Evolutionary conservation across 192 early-diverging fungal genomes (phyloP).

Genomic region (Backusella macrospora): DNA sequence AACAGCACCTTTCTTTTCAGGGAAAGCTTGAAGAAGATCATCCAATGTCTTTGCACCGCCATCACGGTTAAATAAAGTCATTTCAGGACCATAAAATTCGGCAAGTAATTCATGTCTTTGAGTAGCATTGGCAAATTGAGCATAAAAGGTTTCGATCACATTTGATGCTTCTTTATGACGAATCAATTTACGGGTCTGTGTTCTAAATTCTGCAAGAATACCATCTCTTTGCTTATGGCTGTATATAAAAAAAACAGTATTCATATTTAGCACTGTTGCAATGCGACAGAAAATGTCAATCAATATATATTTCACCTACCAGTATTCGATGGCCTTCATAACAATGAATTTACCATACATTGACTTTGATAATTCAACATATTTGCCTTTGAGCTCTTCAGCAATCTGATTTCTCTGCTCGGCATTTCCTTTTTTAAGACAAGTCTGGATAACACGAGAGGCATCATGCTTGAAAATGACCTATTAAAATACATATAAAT

Average conservation of each 20-base stretch:
- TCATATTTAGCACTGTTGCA: neutral
- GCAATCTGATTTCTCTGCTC: conserved; percentile 81
- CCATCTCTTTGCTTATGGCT: conserved; percentile 64
- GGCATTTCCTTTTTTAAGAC: conserved; percentile 84
- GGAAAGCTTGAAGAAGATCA: conserved; percentile 62
- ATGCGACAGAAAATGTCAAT: neutral
- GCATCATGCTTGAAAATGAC: conserved; percentile 96
- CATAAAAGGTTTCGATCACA: conserved; percentile 86
- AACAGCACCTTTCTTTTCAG: conserved; percentile 70
- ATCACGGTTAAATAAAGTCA: conserved; percentile 77
- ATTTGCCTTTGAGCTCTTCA: conserved; percentile 77
- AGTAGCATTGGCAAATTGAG: conserved; percentile 73
- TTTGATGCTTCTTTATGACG: conserved; percentile 86
- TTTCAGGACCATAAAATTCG: conserved; percentile 95
- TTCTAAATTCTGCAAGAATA: conserved; percentile 82
- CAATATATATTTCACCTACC: conserved; percentile 40
- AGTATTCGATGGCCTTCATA: conserved; percentile 83
- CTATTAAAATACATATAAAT: conserved; percentile 15
- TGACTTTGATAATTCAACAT: conserved; percentile 70
- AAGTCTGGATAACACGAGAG: conserved; percentile 88
- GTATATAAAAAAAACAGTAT: neutral
- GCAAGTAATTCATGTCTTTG: conserved; percentile 77
- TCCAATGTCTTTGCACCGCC: conserved; percentile 50
- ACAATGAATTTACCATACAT: conserved; percentile 92
- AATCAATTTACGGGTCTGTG: conserved; percentile 81